Conservation (phyloP, 2,329 filamentous ascomycete genomes). For the Scedosporium apiospermum region DNA sequence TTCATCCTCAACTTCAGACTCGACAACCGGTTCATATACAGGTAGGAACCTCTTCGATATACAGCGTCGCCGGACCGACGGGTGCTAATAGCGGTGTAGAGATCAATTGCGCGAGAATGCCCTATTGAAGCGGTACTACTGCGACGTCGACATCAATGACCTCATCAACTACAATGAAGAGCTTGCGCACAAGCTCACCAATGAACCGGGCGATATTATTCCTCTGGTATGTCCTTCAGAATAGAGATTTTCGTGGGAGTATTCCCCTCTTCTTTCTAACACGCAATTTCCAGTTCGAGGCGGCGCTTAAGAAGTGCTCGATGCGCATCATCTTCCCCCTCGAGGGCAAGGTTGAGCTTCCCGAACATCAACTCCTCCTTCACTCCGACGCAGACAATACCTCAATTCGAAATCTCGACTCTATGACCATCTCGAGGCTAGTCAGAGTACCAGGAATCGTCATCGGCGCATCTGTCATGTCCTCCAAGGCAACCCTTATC, state of each 20-base stretch:
- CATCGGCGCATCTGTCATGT: conserved; percentile 92
- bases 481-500: conserved; percentile 84
- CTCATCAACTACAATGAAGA: conserved; percentile 95
- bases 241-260: background rate
- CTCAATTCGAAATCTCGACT: conserved; percentile 89
- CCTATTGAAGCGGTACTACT: conserved; percentile 86
- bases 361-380: conserved; percentile 87
- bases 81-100: conserved; percentile 35
- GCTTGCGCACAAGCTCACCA: conserved; percentile 78
- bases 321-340: conserved; percentile 86
- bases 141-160: conserved; percentile 92
- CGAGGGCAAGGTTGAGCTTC: conserved; percentile 54
- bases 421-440: conserved; percentile 85
- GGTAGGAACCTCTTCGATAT: conserved; percentile 38
- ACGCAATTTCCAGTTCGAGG: conserved; percentile 61
- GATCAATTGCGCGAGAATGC: conserved; percentile 95
- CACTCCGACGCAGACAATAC: conserved; percentile 87
- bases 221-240: conserved; percentile 57
- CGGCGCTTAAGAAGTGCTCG: conserved; percentile 81
- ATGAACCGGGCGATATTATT: conserved; percentile 85
- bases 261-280: conserved; percentile 4
- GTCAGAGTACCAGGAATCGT: conserved; percentile 96
- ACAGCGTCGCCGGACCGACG: background rate
- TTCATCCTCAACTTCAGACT: conserved; percentile 92
- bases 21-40: conserved; percentile 91